Base-by-base conservation (phyloP, 2,329 filamentous ascomycete genomes). In the Pestalotiopsis sp. region DNA sequence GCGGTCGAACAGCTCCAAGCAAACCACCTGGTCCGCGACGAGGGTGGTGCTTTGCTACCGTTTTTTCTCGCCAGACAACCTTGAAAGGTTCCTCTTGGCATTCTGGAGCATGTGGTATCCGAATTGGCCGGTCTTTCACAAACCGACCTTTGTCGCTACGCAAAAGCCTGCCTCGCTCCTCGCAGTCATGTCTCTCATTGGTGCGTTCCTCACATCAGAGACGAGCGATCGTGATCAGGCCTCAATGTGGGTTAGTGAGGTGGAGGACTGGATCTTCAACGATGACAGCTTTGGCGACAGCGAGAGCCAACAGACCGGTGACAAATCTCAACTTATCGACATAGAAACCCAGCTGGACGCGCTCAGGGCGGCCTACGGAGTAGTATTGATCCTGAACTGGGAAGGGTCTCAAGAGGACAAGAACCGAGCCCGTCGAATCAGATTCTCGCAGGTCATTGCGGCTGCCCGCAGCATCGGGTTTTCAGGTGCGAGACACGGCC, bases 71-170 rank as follows among this genome's bases (percentile, higher is more conserved):
- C 71, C 76, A 4, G 17, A 11, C 2, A 74, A 73, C 17, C 71
- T 76, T 6, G 68, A 70, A 17, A 72, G 71, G 49, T 75, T 74
- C 39, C 63, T 78, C 5, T 71, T 70, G 13, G 70, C 73, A n/a
- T 78, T 76, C 67, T 77, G 76, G 76, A 71, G 71, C 2, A 59
- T 72, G 4, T 78, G 76, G 76, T 75, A 78, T 41, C 76, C 76
- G 4, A 75, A 75, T 60, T 76, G 75, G 41, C 76, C 75, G 2
- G 76, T 77, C 11, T 70, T 77, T 6, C 76, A 78, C 59, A 73
- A 69, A 25, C 75, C 76, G 2, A 72, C 72, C 0, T 78, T 78
- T 27, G 56, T 75, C 58, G 49, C 70, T 0, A 58, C 69, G 4
- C 66, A 66, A 2, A 71, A 72, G 4, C 69, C 69, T 5, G 9